A percentile compares a stretch with the other conserved stretches of the same genome.
Evolutionary conservation across 108 stramenopile species (phyloP).

Genomic region (Skeletonema potamos): DNA sequence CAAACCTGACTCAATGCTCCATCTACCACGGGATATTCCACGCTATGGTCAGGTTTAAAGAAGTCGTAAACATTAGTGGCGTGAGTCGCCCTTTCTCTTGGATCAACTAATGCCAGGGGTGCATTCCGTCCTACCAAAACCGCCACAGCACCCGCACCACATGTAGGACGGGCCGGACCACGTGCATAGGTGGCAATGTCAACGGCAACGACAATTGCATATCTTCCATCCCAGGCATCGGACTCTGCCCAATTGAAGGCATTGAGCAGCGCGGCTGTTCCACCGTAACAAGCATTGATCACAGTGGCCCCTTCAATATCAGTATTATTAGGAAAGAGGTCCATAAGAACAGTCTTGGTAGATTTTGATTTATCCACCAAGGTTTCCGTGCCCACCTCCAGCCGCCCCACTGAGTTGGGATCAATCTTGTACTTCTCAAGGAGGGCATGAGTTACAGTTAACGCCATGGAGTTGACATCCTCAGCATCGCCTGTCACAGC

Average conservation of each 20-base stretch:
- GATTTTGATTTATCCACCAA: slow-evolving; percentile 96
- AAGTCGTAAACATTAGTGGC: slow-evolving; percentile 96
- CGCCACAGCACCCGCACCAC: slow-evolving; percentile 96
- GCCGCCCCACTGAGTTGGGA: slow-evolving; percentile 77
- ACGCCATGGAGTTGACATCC: slow-evolving; percentile 92
- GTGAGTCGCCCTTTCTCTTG: slow-evolving; percentile 83
- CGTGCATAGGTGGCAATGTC: slow-evolving; percentile 93
- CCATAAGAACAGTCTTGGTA: slow-evolving; percentile 95
- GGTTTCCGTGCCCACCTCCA: slow-evolving; percentile 97
- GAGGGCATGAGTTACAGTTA: slow-evolving; percentile 91
- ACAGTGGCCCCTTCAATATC: slow-evolving; percentile 96
- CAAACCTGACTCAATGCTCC: slow-evolving; percentile 93
- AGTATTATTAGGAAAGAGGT: slow-evolving; percentile 84
- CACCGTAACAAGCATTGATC: slow-evolving; percentile 98
- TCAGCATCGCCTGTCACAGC: slow-evolving; percentile 91
- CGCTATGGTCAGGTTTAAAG: slow-evolving; percentile 94
- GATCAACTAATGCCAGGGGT: slow-evolving; percentile 76
- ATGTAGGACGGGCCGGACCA: slow-evolving; percentile 95
- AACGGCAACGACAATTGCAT: slow-evolving; percentile 95
- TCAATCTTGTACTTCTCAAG: slow-evolving; percentile 95
- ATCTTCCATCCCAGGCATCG: slow-evolving; percentile 93
- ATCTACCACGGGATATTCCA: slow-evolving; percentile 96
- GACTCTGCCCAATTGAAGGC: slow-evolving; percentile 91
- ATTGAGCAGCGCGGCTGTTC: slow-evolving; percentile 95
- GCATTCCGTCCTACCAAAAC: slow-evolving; percentile 93